These are phyloP conservation scores for Cladosporium sp. DNA, from an alignment of 2,329 filamentous ascomycete genomes.

Conservation along the genomic window DNA sequence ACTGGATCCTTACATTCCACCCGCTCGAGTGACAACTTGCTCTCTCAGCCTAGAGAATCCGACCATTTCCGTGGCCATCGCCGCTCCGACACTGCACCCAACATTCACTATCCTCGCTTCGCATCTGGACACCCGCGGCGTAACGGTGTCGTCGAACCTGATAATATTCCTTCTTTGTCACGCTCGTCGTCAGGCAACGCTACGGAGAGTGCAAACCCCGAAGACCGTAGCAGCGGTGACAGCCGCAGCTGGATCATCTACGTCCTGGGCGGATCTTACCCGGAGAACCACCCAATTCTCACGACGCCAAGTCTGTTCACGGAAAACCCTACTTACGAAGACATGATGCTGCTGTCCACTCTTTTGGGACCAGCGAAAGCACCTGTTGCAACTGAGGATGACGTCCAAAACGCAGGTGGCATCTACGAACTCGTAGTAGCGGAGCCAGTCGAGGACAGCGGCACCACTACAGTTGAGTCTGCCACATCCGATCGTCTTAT, in stretches of 20 bases:
- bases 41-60: constrained; percentile 25
- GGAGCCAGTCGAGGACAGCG: constrained; percentile 26
- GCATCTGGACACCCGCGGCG: constrained; percentile 63
- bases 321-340: constrained; percentile 70
- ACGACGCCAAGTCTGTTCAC: constrained; percentile 70
- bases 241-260: constrained; percentile 72
- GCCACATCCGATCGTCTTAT: constrained; percentile 30
- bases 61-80: constrained; percentile 32
- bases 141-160: constrained; percentile 62
- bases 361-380: constrained; percentile 68
- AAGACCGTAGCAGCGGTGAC: constrained; percentile 35
- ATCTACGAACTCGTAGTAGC: constrained; percentile 52
- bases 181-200: constrained; percentile 31
- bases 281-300: constrained; percentile 69
- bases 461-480: constrained; percentile 27
- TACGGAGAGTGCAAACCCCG: constrained; percentile 33
- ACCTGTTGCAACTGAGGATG: constrained; percentile 65
- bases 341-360: constrained; percentile 69
- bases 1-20: constrained; percentile 35
- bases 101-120: constrained; percentile 51
- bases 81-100: constrained; percentile 38
- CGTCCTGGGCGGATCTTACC: constrained; percentile 68
- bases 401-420: constrained; percentile 63
- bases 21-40: constrained; percentile 34
- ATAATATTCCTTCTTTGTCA: constrained; percentile 53